Conservation (phyloP, 768 basidiomycete species). For the Mycena alexandri region DNA sequence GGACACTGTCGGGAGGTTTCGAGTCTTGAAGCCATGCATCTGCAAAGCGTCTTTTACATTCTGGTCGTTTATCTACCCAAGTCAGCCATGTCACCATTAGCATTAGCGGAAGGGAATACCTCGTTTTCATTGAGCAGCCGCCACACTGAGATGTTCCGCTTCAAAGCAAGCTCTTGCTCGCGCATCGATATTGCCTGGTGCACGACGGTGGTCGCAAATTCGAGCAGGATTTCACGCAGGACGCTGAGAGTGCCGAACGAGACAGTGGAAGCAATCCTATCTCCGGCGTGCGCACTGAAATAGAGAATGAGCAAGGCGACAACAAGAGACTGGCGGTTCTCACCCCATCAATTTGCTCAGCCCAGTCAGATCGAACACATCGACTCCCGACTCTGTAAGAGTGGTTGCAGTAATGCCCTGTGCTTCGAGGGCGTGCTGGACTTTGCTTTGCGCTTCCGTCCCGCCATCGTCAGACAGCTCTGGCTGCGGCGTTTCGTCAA, state of each 20-base stretch:
- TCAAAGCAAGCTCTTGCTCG: slow-evolving; percentile 70
- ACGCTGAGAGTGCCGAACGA: slow-evolving; percentile 63
- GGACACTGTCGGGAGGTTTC: slow-evolving; percentile 10
- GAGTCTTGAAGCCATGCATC: slow-evolving; percentile 15
- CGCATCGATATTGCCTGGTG: slow-evolving; percentile 65
- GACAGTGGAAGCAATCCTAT: slow-evolving; percentile 52
- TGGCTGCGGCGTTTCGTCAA: slow-evolving; percentile 9
- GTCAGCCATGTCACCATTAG: slow-evolving; percentile 3
- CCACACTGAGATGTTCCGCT: slow-evolving; percentile 74
- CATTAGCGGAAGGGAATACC: slow-evolving; percentile 37
- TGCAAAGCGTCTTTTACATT: slow-evolving; percentile 38
- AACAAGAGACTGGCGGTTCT: slow-evolving; percentile 29
- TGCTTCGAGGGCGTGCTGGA: slow-evolving; percentile 55
- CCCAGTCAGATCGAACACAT: slow-evolving; percentile 59
- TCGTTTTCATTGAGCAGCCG: slow-evolving; percentile 59
- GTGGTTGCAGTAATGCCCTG: slow-evolving; percentile 60
- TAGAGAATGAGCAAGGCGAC: slow-evolving; percentile 38
- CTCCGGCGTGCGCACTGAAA: slow-evolving; percentile 42
- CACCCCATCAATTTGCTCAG: slow-evolving; percentile 57
- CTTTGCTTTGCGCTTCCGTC: slow-evolving; percentile 61
- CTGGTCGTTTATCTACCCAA: slow-evolving; percentile 13
- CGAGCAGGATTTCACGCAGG: slow-evolving; percentile 58
- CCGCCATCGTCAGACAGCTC: slow-evolving; percentile 48
- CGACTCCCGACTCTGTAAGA: slow-evolving; percentile 59
- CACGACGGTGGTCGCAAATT: slow-evolving; percentile 66